phyloP scores from a whole-genome alignment of 768 basidiomycete genomes.

The Lyophyllum atratum region DNA sequence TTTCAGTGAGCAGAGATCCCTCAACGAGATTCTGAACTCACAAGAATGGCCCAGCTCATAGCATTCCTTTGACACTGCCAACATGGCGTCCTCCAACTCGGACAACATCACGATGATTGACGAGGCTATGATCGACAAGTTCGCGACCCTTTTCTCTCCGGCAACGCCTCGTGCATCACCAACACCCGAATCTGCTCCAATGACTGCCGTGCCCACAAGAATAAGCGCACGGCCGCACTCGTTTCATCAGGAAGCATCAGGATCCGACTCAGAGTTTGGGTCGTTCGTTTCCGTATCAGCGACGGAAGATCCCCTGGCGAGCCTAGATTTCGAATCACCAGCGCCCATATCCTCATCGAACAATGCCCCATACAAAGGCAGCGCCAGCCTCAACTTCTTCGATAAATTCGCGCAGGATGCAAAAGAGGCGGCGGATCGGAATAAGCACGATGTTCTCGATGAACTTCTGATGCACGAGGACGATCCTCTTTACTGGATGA shows the following conservation, averaged over 20 bases:
- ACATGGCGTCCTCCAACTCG: neutral
- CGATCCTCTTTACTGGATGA: constrained; percentile 67
- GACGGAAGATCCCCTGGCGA: constrained; percentile 46
- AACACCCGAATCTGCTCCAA: constrained; percentile 1
- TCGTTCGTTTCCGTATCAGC: constrained; percentile 56
- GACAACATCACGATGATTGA: neutral
- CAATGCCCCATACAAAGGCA: neutral
- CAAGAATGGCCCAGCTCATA: too few species aligned
- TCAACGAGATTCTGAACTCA: too few species aligned
- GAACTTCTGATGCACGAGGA: constrained; percentile 69
- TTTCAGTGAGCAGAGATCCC: too few species aligned
- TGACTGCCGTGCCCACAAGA: neutral
- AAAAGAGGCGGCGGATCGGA: constrained; percentile 52
- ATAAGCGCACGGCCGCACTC: neutral
- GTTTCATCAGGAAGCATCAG: neutral
- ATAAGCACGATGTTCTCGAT: constrained; percentile 55
- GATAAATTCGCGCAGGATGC: constrained; percentile 61
- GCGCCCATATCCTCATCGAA: neutral
- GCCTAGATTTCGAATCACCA: neutral
- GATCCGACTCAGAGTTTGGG: constrained; percentile 52
- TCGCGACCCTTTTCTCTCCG: constrained; percentile 38
- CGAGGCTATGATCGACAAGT: constrained; percentile 35
- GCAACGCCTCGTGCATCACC: constrained; percentile 33
- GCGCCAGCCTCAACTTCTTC: constrained; percentile 49
- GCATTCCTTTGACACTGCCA: neutral